Base-by-base conservation (phyloP, 176 grass and related monocot species). In the Secale cereale region DNA sequence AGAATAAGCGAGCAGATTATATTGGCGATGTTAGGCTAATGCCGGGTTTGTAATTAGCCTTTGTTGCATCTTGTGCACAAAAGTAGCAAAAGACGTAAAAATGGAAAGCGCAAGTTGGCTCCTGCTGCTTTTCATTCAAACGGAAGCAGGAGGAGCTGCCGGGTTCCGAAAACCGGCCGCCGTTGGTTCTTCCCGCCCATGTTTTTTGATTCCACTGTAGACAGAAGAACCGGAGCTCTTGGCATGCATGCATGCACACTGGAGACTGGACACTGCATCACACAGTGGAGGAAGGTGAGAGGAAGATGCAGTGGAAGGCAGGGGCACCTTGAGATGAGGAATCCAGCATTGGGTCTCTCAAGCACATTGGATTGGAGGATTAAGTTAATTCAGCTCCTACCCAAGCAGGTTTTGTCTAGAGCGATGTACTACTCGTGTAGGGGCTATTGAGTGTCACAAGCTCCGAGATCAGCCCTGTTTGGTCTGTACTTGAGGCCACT, bases 101-200 rank as follows among this genome's bases (percentile, higher is more conserved):
- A 83, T 65, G 76, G 59, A 78, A 72, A 78, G 57, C 65, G 9
- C 74, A 62, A 45, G 33, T 74, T 65, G 65, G 73, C 50, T 28
- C 75, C 59, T 87, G n/a, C 74, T 87, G 28, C 67, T 68, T 45
- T 74, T 78, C 17, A 11, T 69, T 36, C 84, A 86, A 78, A 79
- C 73, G 17, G 57, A 83, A 78, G 59, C 73, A 45, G 57, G 59
- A 86, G 88, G 73, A 65, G 74, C 65, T 65, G 79, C 80, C 45
- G 15, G 41, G 25, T 67, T 20, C 74, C 67, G 67, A 66, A 86
- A 90, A 90, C 74, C 56, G 16, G 59, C 74, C 41, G 27, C 85
- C 20, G 36, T 73, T 86, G 82, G 65, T 82, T 82, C 63, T 70
- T 59, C 65, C 84, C 41, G 89, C 80, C 68, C 84, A 40, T 68